These are phyloP conservation scores for Monosporascus sp. DNA, from an alignment of 2,329 filamentous ascomycete genomes.

Conservation along the genomic window DNA sequence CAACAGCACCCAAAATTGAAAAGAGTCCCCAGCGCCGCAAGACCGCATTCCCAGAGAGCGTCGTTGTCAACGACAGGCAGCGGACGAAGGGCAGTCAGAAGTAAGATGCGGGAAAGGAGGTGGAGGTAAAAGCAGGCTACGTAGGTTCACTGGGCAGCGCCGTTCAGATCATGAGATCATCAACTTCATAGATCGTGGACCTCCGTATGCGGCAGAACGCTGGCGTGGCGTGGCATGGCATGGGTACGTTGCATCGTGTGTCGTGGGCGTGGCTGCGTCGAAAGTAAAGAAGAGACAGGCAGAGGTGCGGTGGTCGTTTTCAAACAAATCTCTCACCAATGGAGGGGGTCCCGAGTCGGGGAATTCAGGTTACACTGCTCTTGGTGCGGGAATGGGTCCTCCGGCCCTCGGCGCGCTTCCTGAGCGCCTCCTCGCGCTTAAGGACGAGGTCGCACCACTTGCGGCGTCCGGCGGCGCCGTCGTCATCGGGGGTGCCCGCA, in stretches of 20 bases:
- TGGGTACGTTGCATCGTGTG: background rate
- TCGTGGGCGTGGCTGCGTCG: background rate
- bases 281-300: background rate
- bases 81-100: too few species aligned
- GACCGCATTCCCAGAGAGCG: too few species aligned
- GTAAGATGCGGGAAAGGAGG: too few species aligned
- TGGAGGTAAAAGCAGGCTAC: too few species aligned
- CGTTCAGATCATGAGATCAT: too few species aligned
- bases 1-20: too few species aligned
- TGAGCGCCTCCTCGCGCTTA: constrained; percentile 56
- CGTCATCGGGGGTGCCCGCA: constrained; percentile 30
- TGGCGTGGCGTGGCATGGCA: background rate
- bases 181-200: too few species aligned
- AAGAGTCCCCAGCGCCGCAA: too few species aligned
- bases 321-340: background rate
- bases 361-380: constrained; percentile 46
- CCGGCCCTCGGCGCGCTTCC: constrained; percentile 47
- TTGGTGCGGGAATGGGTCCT: constrained; percentile 53
- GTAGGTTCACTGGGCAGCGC: too few species aligned
- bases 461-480: constrained; percentile 39
- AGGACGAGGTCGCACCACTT: constrained; percentile 66
- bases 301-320: background rate
- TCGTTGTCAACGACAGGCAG: too few species aligned
- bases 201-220: too few species aligned
- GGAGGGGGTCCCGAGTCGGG: background rate